These are phyloP conservation scores for Pseudocercospora pini-densiflorae DNA, from an alignment of 2,329 filamentous ascomycete genomes.

Conservation along the genomic window DNA sequence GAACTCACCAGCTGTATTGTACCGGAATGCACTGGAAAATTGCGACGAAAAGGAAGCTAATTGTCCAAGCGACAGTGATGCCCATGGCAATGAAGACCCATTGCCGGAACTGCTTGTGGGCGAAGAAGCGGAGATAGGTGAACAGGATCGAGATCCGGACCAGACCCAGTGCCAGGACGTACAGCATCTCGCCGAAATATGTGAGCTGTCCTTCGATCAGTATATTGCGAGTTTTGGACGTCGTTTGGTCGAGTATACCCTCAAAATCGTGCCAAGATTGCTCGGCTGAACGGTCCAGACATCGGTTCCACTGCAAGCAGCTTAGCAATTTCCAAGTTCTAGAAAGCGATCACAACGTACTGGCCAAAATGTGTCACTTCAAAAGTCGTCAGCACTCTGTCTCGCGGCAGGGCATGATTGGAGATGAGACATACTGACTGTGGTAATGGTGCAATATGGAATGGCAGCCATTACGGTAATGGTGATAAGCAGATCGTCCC, in stretches of 20 bases:
- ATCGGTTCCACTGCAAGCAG: slow-evolving; percentile 15
- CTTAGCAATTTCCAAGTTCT: slow-evolving; percentile 5
- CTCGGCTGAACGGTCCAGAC: slow-evolving; percentile 20
- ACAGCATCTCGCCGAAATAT: slow-evolving; percentile 10
- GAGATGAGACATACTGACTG: no score
- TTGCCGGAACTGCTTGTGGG: slow-evolving; percentile 4
- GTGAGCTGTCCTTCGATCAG: background rate
- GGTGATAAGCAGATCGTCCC: slow-evolving; percentile 22
- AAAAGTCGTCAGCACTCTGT: background rate
- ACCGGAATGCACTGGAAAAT: slow-evolving; percentile 11
- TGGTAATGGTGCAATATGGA: background rate
- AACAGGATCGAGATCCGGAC: slow-evolving; percentile 15
- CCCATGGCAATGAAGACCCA: slow-evolving; percentile 11
- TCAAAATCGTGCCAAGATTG: slow-evolving; percentile 18
- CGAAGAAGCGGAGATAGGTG: slow-evolving; percentile 15
- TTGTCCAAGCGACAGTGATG: slow-evolving; percentile 11
- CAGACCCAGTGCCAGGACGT: slow-evolving; percentile 7
- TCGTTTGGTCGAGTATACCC: no score
- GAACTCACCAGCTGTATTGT: slow-evolving; percentile 8
- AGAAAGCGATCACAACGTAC: no score
- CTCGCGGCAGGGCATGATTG: no score
- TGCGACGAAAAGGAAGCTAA: slow-evolving; percentile 10
- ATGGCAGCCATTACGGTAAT: slow-evolving; percentile 12
- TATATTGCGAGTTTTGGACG: no score
- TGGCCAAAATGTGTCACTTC: slow-evolving; percentile 7